Conservation (phyloP, 768 basidiomycete species). For the Macrocybe gigantea region DNA sequence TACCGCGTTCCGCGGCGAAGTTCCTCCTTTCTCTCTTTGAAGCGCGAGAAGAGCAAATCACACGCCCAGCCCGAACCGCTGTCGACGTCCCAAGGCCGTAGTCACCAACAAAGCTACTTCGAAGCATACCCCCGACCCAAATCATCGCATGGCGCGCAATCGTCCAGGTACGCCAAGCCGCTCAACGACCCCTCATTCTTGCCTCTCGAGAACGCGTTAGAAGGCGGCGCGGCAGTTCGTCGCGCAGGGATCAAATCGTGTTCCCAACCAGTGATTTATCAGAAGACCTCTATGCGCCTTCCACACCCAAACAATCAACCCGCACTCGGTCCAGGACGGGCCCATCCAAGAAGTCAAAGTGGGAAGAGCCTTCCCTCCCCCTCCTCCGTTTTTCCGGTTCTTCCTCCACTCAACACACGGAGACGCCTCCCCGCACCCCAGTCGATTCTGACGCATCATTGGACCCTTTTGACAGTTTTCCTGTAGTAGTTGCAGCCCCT, state of each 20-base stretch:
- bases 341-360: slow-evolving; percentile 42
- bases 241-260: slow-evolving; percentile 5
- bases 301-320: slow-evolving; percentile 25
- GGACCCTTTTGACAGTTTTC: slow-evolving; percentile 45
- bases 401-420: slow-evolving; percentile 61
- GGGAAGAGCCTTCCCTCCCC: slow-evolving; percentile 38
- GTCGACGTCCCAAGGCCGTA: slow-evolving; percentile 19
- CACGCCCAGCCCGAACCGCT: slow-evolving; percentile 13
- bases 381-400: slow-evolving; percentile 59
- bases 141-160: slow-evolving; percentile 18
- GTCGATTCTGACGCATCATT: slow-evolving; percentile 35
- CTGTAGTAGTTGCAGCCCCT: slow-evolving; percentile 72
- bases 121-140: slow-evolving; percentile 39
- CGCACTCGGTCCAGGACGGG: slow-evolving; percentile 55
- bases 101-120: slow-evolving; percentile 33
- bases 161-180: slow-evolving; percentile 26
- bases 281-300: slow-evolving; percentile 19
- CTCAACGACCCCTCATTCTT: slow-evolving; percentile 6
- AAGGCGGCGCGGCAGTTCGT: not conserved
- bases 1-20: slow-evolving; percentile 46
- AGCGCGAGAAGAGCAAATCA: slow-evolving; percentile 41
- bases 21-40: slow-evolving; percentile 51
- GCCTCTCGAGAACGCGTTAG: slow-evolving; percentile 13
- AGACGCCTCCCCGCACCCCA: slow-evolving; percentile 71
- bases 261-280: slow-evolving; percentile 35